Evolutionary conservation across 768 basidiomycete genomes (phyloP), one percentile per base, ranked within the genome.

Genomic region (Lyophyllum shimeji): DNA sequence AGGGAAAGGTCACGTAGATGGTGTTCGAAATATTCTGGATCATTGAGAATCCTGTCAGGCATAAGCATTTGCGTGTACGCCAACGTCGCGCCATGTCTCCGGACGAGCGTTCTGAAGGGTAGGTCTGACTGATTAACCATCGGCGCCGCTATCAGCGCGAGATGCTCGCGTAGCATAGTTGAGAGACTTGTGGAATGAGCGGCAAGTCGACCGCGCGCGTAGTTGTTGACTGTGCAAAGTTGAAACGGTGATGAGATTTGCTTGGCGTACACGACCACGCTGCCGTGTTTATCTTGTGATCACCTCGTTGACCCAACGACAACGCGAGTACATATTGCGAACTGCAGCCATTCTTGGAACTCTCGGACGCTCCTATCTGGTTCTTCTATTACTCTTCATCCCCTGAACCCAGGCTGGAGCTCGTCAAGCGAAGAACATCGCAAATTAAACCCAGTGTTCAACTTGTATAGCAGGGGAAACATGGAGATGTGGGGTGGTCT

Each of bases 121-220:
- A 87, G 76, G 61, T 93, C 90, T 24, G 87, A 89, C 65, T 90
- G 89, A 56, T 88, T 85, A 55, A 92, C 81, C 89, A 90, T 90
- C 2, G 88, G 89, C 7, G 89, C 88, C 7, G 85, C 77, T 51
- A 89, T 78, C 54, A 69, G 76, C 21, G 68, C 68, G 25, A 81
- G 62, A 55, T 75, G 21, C 9, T 54, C 59, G 13, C 27, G 43
- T 27, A 64, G 46, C 62, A 69, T 65, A 9, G 23, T 45, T 34
- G 47, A 25, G 29, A 27, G 7, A 24, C 17, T 43, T 37, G 46
- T 47, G 55, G 40, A 54, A 12, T 12, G 27, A 17, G 20, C 21
- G 43, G 21, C 21, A 24, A 24, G 23, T 46, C 6, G 24, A 6
- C 23, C 7, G 40, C 17, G 54, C 27, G 23, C 15, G 46, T 42